Base-by-base conservation (phyloP, 2,329 filamentous ascomycete species). In the Alternaria consortialis region DNA sequence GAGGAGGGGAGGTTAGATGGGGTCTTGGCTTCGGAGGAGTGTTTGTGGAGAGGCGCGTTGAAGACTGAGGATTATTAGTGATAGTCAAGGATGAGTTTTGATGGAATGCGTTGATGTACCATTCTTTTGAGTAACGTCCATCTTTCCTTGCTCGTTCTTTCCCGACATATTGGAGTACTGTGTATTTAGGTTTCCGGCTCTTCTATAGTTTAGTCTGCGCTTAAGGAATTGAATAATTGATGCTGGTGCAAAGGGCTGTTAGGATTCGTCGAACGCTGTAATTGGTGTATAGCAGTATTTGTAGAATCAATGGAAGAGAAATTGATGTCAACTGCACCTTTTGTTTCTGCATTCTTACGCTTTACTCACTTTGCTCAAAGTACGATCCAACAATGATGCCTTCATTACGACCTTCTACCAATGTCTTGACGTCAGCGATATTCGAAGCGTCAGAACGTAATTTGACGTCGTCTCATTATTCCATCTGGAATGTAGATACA, bases 101-200 rank as follows among this genome's bases (percentile, higher is more conserved):
- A 8, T 9, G 37, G 29, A 37, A 7, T 3, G 34, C 3, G 17
- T 32, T 12, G 13, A n/a, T 44, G 3, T 58, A 69, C 73, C 71
- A 17, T 74, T 75, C 46, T 72, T 73, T 34, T 73, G 68, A 34
- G 59, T 73, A 9, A 75, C 71, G 47, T 74, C 71, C 39, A 70
- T 70, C 7, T 54, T 52, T 29, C 67, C 65, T 62, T 72, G 67
- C 31, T 67, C 59, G 25, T 72, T 67, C 32, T 67, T 70, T 29
- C 32, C 58, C 5, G 69, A 69, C 65, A 72, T 72, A 1, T 23
- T 58, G 39, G 8, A 3, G 3, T 11, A 29, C 4, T 51, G 13
- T 32, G 1, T 13, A 25, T 17, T 72, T 27, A 11, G 60, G 74
- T 73, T 23, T 20, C 17, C 23, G 31, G 25, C 1, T 1, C 13